These are phyloP conservation scores for Fistulinella prunicolor DNA, from an alignment of 768 basidiomycete genomes.

Conservation along the genomic window DNA sequence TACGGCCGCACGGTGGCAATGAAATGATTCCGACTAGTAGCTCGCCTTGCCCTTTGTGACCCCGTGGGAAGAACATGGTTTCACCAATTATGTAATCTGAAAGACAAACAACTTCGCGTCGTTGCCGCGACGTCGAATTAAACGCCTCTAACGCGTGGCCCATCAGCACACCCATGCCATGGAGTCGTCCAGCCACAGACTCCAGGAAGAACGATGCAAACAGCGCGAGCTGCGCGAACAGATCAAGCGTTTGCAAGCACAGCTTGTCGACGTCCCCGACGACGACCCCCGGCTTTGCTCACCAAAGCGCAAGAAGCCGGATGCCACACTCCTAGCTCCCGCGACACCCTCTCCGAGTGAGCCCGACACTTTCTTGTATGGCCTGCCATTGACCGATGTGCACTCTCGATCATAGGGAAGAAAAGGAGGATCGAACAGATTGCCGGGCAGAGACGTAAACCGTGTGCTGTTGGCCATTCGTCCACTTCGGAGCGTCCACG, in stretches of 20 bases:
- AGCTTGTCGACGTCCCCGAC: conserved; percentile 42
- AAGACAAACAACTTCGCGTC: conserved; percentile 29
- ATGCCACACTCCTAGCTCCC: conserved; percentile 41
- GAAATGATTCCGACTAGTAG: conserved; percentile 8
- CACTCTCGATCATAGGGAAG: conserved; percentile 31
- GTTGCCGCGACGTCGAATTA: conserved; percentile 4
- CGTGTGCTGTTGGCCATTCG: conserved; percentile 6
- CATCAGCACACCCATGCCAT: conserved; percentile 33
- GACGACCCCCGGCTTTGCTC: conserved; percentile 29
- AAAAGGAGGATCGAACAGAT: conserved; percentile 45
- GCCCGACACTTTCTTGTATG: conserved; percentile 15
- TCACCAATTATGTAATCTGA: conserved; percentile 18
- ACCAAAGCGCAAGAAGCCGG: conserved; percentile 47
- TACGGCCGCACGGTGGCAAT: conserved; percentile 2
- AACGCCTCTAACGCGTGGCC: conserved; percentile 17
- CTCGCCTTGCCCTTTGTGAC: neutral
- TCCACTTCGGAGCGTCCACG: conserved; percentile 14
- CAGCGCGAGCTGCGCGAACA: conserved; percentile 52
- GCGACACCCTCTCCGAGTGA: conserved; percentile 67
- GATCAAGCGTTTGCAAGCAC: conserved; percentile 55
- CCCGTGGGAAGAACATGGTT: conserved; percentile 12
- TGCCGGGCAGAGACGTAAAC: conserved; percentile 20
- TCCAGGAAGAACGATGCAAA: conserved; percentile 35
- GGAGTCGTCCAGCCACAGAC: conserved; percentile 52
- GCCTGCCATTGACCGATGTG: neutral